Evolutionary conservation across 2,329 filamentous ascomycete genomes (phyloP), one percentile per base, ranked within the genome.

Genomic region (Helminthosporium solani): DNA sequence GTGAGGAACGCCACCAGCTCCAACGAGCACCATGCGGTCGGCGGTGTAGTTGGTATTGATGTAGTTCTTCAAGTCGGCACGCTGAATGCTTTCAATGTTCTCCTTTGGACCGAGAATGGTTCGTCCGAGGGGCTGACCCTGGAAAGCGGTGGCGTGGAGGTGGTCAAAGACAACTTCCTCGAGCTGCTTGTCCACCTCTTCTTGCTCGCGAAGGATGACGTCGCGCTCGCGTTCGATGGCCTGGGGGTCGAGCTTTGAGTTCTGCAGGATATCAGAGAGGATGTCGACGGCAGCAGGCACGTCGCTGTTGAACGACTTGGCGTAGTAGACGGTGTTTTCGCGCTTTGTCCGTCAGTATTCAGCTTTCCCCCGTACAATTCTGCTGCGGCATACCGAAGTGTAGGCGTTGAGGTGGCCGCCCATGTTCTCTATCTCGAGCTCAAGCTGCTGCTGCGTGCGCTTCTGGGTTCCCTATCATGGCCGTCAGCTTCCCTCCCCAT

Each of bases 401-500:
- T 99, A 99, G 73, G 94, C 94, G 77, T 99, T 99, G 66, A 99
- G 83, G 79, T 99, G 94, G 58, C 90, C 94, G 73, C 94, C 94
- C 89, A 99, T 96, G 80, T 99, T 99, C 83, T 99, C 94, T 70
- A 99, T 97, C 81, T 99, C 94, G 58, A 99, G 86, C 80, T 99
- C 94, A 72, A 99, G 82, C 79, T 99, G 94, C 73, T 95, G 88
- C 77, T 99, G 94, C 58, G 88, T 90, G 75, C 94, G 85, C 80
- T 88, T 95, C 75, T 87, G 82, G 61, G 94, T 99, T 65, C 94
- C 94, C 91, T 91, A 48, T 54, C 36, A 41, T 43, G 38, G 46
- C 38, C 47, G 56, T 70, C 57, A 68, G 67, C 59, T 23, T 51
- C 41, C 44, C 39, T n/a, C n/a, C n/a, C n/a, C n/a, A n/a, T n/a